Percentiles rank a stretch among this genome's conserved stretches.
phyloP scores from a whole-genome alignment of 768 basidiomycete genomes.

The Pisolithus sp. region DNA sequence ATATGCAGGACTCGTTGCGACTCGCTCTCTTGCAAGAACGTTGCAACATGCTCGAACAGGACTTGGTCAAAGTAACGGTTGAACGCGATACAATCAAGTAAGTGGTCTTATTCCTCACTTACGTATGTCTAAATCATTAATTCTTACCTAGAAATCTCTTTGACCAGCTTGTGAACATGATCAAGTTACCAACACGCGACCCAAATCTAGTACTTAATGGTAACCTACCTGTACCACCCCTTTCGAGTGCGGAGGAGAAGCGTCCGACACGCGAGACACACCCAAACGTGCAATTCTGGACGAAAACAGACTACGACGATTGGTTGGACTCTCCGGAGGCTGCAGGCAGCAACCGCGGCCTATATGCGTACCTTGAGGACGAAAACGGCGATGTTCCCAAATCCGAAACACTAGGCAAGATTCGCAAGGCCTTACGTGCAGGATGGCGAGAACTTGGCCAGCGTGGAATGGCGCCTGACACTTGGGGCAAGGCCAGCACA shows the following conservation, averaged over 20 bases:
- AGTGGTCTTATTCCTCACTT: too few relatives aligned
- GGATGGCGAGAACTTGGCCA: conserved; percentile 3
- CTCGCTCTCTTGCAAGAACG: neutral
- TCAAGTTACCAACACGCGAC: too few relatives aligned
- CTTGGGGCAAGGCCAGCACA: too few relatives aligned
- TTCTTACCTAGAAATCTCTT: too few relatives aligned
- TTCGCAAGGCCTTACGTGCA: neutral
- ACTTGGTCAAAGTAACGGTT: neutral
- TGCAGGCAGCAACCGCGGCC: neutral
- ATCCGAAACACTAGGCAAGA: neutral
- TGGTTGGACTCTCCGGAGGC: neutral
- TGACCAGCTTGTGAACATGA: too few relatives aligned
- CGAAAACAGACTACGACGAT: neutral
- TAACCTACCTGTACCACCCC: too few relatives aligned
- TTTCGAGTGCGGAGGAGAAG: neutral
- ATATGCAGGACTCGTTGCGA: neutral
- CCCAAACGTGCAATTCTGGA: neutral
- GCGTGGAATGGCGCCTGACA: neutral
- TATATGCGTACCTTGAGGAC: neutral
- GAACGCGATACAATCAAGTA: too few relatives aligned
- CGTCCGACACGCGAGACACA: neutral
- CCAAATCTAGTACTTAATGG: too few relatives aligned
- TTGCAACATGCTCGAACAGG: neutral
- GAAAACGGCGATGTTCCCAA: neutral
- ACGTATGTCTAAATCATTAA: too few relatives aligned